Evolutionary conservation across 208 protist species (phyloP).

Genomic region (Wallacemonas sp.): DNA sequence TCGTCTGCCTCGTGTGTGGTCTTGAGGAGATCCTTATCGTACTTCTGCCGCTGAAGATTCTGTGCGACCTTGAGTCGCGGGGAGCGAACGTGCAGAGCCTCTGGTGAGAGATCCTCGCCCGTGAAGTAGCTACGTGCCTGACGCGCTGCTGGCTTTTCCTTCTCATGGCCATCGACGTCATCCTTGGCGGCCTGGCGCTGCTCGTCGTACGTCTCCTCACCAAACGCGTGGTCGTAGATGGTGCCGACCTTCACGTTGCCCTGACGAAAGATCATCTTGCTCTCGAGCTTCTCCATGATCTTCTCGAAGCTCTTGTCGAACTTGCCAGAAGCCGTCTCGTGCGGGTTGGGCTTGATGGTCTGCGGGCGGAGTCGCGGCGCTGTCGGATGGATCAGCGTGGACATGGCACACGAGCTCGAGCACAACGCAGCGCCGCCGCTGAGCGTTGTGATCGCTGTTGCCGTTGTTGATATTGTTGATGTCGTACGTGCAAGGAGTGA

Average conservation of each 20-base stretch:
- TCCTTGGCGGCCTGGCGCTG: constrained; percentile 54
- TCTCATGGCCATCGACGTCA: constrained; percentile 60
- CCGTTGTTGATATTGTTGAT: not conserved
- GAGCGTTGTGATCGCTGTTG: too few relatives aligned
- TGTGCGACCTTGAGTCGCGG: constrained; percentile 73
- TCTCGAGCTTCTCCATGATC: constrained; percentile 62
- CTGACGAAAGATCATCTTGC: constrained; percentile 60
- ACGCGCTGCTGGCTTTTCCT: constrained; percentile 51
- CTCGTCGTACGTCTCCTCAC: constrained; percentile 55
- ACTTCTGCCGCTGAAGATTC: constrained; percentile 42
- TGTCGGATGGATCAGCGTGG: constrained; percentile 24
- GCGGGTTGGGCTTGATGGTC: constrained; percentile 80
- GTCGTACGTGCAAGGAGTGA: not conserved
- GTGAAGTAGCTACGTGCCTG: constrained; percentile 74
- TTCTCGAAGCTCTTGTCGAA: constrained; percentile 88
- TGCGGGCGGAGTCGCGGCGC: constrained; percentile 44
- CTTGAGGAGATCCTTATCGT: constrained; percentile 72
- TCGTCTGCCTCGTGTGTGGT: constrained; percentile 54
- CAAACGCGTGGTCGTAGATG: constrained; percentile 69
- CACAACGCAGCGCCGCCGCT: not conserved
- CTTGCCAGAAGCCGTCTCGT: constrained; percentile 57
- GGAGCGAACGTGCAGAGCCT: constrained; percentile 57
- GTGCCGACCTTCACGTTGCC: constrained; percentile 48
- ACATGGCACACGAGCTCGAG: not conserved
- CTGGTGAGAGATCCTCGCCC: constrained; percentile 55